These are phyloP conservation scores for Colletotrichum lindemuthianum DNA, from an alignment of 2,329 filamentous ascomycete species.

Conservation along the genomic window DNA sequence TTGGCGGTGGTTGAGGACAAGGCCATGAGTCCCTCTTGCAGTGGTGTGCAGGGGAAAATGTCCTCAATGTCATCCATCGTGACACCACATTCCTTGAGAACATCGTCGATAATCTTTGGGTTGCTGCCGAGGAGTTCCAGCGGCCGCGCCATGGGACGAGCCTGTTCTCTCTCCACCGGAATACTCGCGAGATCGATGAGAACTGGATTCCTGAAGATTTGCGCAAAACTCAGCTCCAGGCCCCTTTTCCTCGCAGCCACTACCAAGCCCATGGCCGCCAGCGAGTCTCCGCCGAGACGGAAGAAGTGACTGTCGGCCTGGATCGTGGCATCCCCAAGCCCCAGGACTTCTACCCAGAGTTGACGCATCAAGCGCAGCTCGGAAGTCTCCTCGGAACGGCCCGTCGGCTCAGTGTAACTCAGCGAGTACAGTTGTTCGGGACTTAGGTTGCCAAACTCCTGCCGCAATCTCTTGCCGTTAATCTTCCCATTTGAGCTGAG, in stretches of 20 bases:
- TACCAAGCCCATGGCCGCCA: constrained; percentile 40
- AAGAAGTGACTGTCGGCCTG: constrained; percentile 40
- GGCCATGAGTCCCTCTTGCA: constrained; percentile 30
- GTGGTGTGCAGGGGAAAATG: constrained; percentile 20
- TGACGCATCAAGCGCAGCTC: constrained; percentile 13
- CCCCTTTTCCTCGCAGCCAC: constrained; percentile 6
- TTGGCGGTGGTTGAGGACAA: constrained; percentile 16
- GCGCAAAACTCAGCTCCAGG: constrained; percentile 8
- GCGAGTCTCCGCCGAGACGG: constrained; percentile 40
- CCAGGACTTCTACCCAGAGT: constrained; percentile 21
- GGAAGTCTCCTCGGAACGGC: neutral
- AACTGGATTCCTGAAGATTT: constrained; percentile 16
- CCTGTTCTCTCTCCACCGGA: neutral
- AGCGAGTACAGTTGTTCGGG: constrained; percentile 24
- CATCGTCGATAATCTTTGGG: neutral
- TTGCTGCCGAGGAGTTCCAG: constrained; percentile 12
- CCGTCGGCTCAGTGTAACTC: neutral
- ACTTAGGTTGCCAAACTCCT: constrained; percentile 4
- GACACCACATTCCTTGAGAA: constrained; percentile 12
- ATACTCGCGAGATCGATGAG: constrained; percentile 18
- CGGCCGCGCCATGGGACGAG: neutral
- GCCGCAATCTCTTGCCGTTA: constrained; percentile 18
- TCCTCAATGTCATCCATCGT: constrained; percentile 19
- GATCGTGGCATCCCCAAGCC: constrained; percentile 3
- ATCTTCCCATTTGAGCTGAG: constrained; percentile 21